Evolutionary conservation across 2,329 filamentous ascomycete genomes (phyloP), one percentile per base, ranked within the genome.

Genomic region (Tolypocladium amazonense): DNA sequence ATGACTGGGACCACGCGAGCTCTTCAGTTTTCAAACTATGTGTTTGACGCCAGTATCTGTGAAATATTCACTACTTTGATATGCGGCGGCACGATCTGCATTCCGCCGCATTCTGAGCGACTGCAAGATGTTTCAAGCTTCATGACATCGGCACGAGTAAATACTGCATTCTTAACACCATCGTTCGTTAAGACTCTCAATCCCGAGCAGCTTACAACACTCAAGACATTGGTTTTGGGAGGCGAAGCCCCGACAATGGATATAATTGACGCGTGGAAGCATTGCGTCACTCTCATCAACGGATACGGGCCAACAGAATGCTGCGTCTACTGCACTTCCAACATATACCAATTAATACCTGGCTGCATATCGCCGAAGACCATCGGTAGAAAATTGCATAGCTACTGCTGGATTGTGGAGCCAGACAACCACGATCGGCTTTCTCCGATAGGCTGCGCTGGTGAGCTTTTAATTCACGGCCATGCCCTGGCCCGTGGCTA

Each of bases 291-390:
- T 1, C 43, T 65, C 5, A 20, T 64, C 41, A 64, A 65, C 39
- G 58, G 39, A 20, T 65, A 62, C 45, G 63, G 63, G 3, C 63
- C 63, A 1, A 59, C 62, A 2, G 63, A 60, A 23, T 56, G 56
- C 11, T 41, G 50, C 35, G 56, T 60, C 23, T 23, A 14, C 14
- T 58, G 56, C 52, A 60, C 52, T 38, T 47, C 57, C 11, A 14
- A 59, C 8, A 45, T n/a, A 45, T 50, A 59, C 9, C 54, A 61
- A 37, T 50, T 30, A 41, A 50, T 27, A 3, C 15, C 8, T 11
- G 8, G 5, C 3, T 14, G 25, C 2, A 57, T 57, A 38, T 58
- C 47, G 23, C 35, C 60, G 4, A 25, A 60, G 23, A 58, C 56
- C 35, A 45, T 62, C n/a, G 61, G 61, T 3, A 37, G 43, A 11